Percentiles rank a stretch among this genome's conserved stretches.
These are phyloP conservation scores for Candida yuanshanica DNA, from an alignment of 805 yeast species.

Conservation along the genomic window DNA sequence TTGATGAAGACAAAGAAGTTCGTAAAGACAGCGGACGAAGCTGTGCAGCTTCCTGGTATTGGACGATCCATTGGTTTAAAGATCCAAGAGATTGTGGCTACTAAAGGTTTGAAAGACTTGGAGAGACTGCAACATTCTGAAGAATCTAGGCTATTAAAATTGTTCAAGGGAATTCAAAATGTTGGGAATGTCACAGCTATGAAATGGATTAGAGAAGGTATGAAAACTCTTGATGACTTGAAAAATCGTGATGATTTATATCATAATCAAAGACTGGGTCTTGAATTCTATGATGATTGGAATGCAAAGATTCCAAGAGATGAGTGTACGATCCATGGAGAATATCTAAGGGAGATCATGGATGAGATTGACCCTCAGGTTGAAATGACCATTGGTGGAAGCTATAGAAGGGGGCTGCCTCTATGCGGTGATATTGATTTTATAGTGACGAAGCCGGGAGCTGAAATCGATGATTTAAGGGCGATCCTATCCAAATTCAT, in stretches of 20 bases:
- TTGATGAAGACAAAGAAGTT: slow-evolving; percentile 23
- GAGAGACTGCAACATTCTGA: slow-evolving; percentile 22
- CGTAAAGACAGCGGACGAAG: slow-evolving; percentile 33
- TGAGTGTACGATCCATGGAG: slow-evolving; percentile 38
- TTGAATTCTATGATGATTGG: slow-evolving; percentile 45
- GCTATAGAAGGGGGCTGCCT: slow-evolving; percentile 43
- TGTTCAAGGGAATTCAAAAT: slow-evolving; percentile 40
- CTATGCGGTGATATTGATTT: slow-evolving; percentile 51
- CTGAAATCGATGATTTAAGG: slow-evolving; percentile 21
- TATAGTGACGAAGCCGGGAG: slow-evolving; percentile 34
- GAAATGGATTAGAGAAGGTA: slow-evolving; percentile 34
- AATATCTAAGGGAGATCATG: slow-evolving; percentile 24
- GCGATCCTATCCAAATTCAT: slow-evolving; percentile 20
- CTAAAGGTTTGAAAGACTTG: slow-evolving; percentile 26
- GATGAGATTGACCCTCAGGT: slow-evolving; percentile 30
- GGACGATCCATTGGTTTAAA: slow-evolving; percentile 37
- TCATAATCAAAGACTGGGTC: slow-evolving; percentile 31
- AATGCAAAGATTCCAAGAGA: slow-evolving; percentile 36
- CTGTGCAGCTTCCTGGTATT: slow-evolving; percentile 33
- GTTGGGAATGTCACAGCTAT: slow-evolving; percentile 41
- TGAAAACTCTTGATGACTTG: slow-evolving; percentile 35
- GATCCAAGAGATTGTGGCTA: slow-evolving; percentile 40
- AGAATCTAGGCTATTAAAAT: slow-evolving; percentile 21
- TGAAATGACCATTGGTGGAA: slow-evolving; percentile 40
- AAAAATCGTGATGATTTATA: slow-evolving; percentile 24